Evolutionary conservation across 768 basidiomycete species (phyloP), one percentile per base, ranked within the genome.

Genomic region (Auricularia sp.): DNA sequence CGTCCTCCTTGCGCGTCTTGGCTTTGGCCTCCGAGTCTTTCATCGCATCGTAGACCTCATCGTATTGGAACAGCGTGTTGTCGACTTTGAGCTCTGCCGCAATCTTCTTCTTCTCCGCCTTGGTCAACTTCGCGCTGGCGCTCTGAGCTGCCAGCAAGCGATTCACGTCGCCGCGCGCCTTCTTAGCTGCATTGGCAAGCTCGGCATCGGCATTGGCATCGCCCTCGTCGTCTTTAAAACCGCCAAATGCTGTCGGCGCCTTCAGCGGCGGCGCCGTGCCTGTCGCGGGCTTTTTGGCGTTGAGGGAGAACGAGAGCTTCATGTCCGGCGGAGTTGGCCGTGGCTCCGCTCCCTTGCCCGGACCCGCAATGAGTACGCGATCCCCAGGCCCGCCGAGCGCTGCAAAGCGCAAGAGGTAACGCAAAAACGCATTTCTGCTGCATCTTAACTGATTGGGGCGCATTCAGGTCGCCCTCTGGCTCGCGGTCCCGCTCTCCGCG

Each of bases 31-130:
- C 91, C 0, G 86, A 88, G 68, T 88, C 84, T 75, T 98, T 94
- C 87, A 99, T 98, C 68, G 83, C 85, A 71, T 99, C 97, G 83
- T 88, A 98, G 3, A 98, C 86, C 75, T 92, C 94, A 72, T 99
- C 97, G 71, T 99, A 99, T 74, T 95, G 86, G 73, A 89, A 98
- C 3, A 95, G 90, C 0, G 87, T 88, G 53, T 82, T 72, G 69
- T 98, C 96, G 3, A 93, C 78, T 66, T 80, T 80, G 77, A 86
- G 83, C 73, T 95, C 94, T 61, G 83, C 83, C 67, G 91, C 86
- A 77, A 95, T 85, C 68, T 84, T 83, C 71, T 87, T 88, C 77
- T 80, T 84, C 74, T 79, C 78, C n/a, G 83, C 76, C 70, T 83
- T 85, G 33, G 62, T 60, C 70, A 84, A 84, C 12, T 84, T 83